Evolutionary conservation across 2,329 filamentous ascomycete genomes (phyloP).

Genomic region (Lecanicillium sp.): DNA sequence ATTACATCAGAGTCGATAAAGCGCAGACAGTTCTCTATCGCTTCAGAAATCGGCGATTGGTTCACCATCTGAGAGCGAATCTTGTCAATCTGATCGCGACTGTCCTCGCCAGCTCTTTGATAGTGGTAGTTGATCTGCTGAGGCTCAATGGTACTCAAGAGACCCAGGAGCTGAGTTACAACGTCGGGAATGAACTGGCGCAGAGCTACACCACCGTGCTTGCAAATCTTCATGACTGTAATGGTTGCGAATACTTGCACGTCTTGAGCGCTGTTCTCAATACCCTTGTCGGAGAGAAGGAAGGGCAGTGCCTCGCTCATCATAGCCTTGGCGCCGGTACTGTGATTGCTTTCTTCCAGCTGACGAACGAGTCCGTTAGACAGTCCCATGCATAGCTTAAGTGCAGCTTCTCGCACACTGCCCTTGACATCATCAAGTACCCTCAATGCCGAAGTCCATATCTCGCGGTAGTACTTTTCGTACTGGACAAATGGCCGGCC

Average conservation of each 20-base stretch:
- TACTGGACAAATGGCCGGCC: conserved; percentile 71
- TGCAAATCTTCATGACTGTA: conserved; percentile 82
- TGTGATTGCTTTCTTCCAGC: conserved; percentile 68
- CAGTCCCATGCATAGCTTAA: conserved; percentile 73
- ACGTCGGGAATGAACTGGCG: conserved; percentile 76
- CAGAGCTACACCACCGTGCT: conserved; percentile 74
- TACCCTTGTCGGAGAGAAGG: conserved; percentile 76
- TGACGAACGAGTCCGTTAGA: conserved; percentile 81
- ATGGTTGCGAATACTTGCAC: conserved; percentile 77
- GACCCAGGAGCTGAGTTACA: conserved; percentile 69
- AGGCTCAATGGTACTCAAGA: conserved; percentile 82
- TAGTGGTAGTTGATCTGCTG: conserved; percentile 89
- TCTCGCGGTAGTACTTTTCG: conserved; percentile 73
- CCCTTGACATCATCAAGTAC: conserved; percentile 95
- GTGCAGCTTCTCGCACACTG: conserved; percentile 73
- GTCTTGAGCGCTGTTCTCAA: conserved; percentile 83
- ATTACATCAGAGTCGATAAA: conserved; percentile 74
- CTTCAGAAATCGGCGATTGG: conserved; percentile 83
- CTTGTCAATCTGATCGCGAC: conserved; percentile 84
- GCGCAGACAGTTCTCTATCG: conserved; percentile 82
- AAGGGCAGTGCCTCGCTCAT: conserved; percentile 85
- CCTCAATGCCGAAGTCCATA: conserved; percentile 81
- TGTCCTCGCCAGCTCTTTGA: conserved; percentile 80
- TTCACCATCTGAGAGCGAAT: conserved; percentile 75
- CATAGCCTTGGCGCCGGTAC: conserved; percentile 68